A percentile compares a stretch with the other conserved stretches of the same genome.
phyloP scores from a whole-genome alignment of 805 yeast genomes.

The Clavispora asparagi region DNA sequence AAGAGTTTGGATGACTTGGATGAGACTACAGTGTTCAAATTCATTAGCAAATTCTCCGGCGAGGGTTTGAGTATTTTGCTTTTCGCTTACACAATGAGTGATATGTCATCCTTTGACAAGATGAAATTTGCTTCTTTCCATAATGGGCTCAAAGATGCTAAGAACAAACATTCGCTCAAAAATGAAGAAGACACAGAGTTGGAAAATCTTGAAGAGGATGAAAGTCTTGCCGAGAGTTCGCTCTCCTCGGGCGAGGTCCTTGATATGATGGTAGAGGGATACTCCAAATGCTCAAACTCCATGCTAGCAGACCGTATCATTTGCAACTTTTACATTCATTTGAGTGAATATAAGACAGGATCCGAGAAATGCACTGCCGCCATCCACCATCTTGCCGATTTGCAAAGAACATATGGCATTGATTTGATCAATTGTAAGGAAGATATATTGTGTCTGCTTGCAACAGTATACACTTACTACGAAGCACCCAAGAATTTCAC shows the following conservation, averaged over 20 bases:
- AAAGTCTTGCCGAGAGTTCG: conserved; percentile 2
- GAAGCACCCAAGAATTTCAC: conserved; percentile 88
- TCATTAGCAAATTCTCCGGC: conserved; percentile 49
- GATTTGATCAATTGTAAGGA: conserved; percentile 47
- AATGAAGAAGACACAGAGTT: conserved; percentile 1
- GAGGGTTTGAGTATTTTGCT: conserved; percentile 61
- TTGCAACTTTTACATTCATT: conserved; percentile 52
- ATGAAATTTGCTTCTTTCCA: conserved; percentile 19
- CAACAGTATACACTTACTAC: conserved; percentile 71
- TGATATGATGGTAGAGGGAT: conserved; percentile 47
- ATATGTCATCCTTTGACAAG: conserved; percentile 56
- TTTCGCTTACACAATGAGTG: conserved; percentile 62
- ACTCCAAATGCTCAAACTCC: conserved; percentile 33
- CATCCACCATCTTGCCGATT: conserved; percentile 47
- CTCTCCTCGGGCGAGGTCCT: conserved; percentile 48
- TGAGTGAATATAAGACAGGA: conserved; percentile 60
- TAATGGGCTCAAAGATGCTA: background rate
- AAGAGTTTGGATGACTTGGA: conserved; percentile 46
- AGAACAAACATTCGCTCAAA: conserved; percentile 8
- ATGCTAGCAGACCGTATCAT: conserved; percentile 63
- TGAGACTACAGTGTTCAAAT: conserved; percentile 40
- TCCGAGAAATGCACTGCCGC: conserved; percentile 57
- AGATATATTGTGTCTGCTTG: conserved; percentile 61
- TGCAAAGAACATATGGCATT: conserved; percentile 43
- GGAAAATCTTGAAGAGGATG: conserved; percentile 4